These are phyloP conservation scores for Naganishia onofrii DNA, from an alignment of 768 basidiomycete genomes.

Conservation along the genomic window DNA sequence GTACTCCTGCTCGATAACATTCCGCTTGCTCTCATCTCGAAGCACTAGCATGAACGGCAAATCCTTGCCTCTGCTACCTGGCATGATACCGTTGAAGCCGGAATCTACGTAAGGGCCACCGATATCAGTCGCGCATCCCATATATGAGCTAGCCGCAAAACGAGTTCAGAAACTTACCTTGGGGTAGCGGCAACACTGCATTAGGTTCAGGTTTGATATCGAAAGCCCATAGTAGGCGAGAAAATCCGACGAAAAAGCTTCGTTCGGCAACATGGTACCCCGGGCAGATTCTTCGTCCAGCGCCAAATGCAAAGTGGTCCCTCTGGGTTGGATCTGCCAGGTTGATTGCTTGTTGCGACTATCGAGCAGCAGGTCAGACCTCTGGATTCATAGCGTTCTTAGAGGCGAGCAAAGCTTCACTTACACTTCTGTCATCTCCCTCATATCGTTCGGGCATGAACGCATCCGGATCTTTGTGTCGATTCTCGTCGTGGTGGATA, in stretches of 20 bases:
- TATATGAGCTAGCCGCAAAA: not conserved
- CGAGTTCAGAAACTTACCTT: not conserved
- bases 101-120: not conserved
- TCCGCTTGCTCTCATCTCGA: not conserved
- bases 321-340: not conserved
- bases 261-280: constrained; percentile 1
- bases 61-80: not conserved
- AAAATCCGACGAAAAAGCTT: not conserved
- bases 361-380: not conserved
- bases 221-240: not conserved
- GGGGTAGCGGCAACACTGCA: not conserved
- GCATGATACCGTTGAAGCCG: constrained; percentile 9
- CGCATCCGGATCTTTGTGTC: not conserved
- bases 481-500: not conserved
- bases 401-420: not conserved
- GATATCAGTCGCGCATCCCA: not conserved
- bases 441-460: not conserved
- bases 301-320: not conserved
- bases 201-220: not conserved
- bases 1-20: not conserved
- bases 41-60: not conserved
- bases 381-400: not conserved
- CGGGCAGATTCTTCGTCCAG: not conserved
- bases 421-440: not conserved
- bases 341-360: constrained; percentile 1